Base-by-base conservation (phyloP, 352 stramenopile genomes). In the Phytopythium sindhum region DNA sequence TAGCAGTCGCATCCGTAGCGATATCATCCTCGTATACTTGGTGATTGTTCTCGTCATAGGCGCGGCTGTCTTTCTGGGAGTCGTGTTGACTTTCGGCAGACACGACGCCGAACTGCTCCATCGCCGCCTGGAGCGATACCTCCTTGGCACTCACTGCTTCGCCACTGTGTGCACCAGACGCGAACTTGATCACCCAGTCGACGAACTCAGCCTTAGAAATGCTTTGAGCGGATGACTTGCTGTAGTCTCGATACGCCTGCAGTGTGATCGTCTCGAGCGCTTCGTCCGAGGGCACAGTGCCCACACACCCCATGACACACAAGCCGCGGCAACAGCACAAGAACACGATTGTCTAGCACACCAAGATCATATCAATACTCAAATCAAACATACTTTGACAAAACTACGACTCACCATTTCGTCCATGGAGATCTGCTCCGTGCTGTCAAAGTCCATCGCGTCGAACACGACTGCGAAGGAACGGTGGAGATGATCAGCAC, bases 371-470 rank as follows among this genome's bases (percentile, higher is more conserved):
- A 14, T 59, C 33, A 59, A 17, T 2, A 3, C 15, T 37, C 6
- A 37, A 9, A 14, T 10, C n/a, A n/a, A 55, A 4, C 24, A 33
- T 7, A n/a, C 19, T 8, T 21, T 7, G 26, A 0, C 26, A 55
- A 37, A 28, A 1, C 7, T 12, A 24, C 7, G 9, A 24, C 54
- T 6, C 61, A 89, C 77, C 83, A 89, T 89, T 61, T 91, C 83
- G 61, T 91, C 83, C 77, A 91, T 88, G 3, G 83, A 88, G 58
- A 90, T 88, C 57, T 88, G 68, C 56, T 87, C 79, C 0, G 80
- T 91, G 48, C 70, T 64, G 67, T 87, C 80, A 67, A 91, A 91
- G 63, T 91, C 83, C 42, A 91, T 75, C 10, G 80, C 78, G n/a
- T 88, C 78, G 57, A 91, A 91, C 19, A 88, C 72, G 60, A 91